phyloP scores from a whole-genome alignment of 192 early-diverging fungal species.

The Backusella tuberculispora region DNA sequence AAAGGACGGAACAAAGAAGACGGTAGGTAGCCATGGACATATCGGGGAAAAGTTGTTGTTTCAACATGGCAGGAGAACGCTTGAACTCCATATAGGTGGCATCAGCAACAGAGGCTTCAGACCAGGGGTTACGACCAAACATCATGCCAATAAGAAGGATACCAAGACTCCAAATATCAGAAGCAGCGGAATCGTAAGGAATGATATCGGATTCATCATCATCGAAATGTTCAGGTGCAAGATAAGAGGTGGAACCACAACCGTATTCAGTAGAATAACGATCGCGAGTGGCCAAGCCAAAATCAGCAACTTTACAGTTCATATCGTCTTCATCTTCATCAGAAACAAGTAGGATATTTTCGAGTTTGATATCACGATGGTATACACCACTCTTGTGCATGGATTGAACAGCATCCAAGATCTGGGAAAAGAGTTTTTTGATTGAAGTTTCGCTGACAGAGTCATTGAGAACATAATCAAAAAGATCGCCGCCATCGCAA shows the following conservation, averaged over 20 bases:
- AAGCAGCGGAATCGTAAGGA: slow-evolving; percentile 59
- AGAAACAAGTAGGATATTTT: slow-evolving; percentile 73
- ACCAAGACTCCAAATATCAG: slow-evolving; percentile 81
- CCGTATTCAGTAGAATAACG: slow-evolving; percentile 79
- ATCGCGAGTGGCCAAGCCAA: slow-evolving; percentile 88
- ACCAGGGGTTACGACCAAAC: slow-evolving; percentile 86
- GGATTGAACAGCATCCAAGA: slow-evolving; percentile 79
- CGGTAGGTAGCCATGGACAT: slow-evolving; percentile 46
- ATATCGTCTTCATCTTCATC: slow-evolving; percentile 32
- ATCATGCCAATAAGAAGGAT: slow-evolving; percentile 76
- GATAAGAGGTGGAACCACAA: slow-evolving; percentile 88
- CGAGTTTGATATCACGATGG: slow-evolving; percentile 94
- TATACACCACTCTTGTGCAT: slow-evolving; percentile 81
- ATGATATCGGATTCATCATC: slow-evolving; percentile 35
- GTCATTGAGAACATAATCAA: slow-evolving; percentile 83
- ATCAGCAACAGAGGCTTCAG: slow-evolving; percentile 53
- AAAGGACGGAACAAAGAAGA: slow-evolving; percentile 51
- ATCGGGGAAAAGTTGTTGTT: slow-evolving; percentile 54
- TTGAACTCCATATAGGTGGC: slow-evolving; percentile 54
- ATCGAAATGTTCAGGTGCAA: slow-evolving; percentile 75
- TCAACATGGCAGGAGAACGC: slow-evolving; percentile 50
- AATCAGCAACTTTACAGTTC: slow-evolving; percentile 81
- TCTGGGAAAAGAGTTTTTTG: slow-evolving; percentile 73
- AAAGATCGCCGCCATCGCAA: slow-evolving; percentile 91
- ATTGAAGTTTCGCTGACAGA: slow-evolving; percentile 52